Base-by-base conservation (phyloP, 768 basidiomycete genomes). In the Pulveroboletus sp. region DNA sequence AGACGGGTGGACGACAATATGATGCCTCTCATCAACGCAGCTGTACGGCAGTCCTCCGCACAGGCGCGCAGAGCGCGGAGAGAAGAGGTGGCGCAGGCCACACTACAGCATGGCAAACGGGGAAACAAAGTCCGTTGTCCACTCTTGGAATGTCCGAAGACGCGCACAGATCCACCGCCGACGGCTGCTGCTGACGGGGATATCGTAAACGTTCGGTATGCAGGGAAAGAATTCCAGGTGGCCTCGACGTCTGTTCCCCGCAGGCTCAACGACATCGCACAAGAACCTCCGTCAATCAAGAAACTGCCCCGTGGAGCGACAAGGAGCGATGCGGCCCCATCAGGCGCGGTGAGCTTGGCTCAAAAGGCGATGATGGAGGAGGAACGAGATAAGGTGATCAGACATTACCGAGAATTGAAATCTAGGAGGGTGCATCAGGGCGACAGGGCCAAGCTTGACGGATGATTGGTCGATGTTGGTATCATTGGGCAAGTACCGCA, bases 1-100 rank as follows among this genome's bases (percentile, higher is more conserved):
- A 89, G 88, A 65, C 78, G 89, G 36, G 86, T 91, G 3, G 89
- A 91, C 63, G 76, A 78, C 44, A 77, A 78, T 56, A 81, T 90
- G 77, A 74, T 83, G 17, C 81, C 82, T 2, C 64, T 81, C 7
- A 77, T 89, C 43, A 79, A 76, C 49, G 69, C 76, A 21, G 85
- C 86, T 0, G 71, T 86, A 45, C 78, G 79, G 54, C 65, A 73
- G 1, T 84, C 86, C 0, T 74, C 79, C 11, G 72, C 77, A 5
- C 71, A 71, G 13, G 64, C 71, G 52, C 79, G 84, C 27, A 78
- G 69, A 54, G 69, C 59, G 71, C 65, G 63, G 67, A 61, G 70
- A 71, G 56, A 67, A 62, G 48, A 46, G 46, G 36, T 17, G 26
- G 43, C 47, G 44, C 58, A 54, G 48, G 35, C 58, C 59, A 54